Base-by-base conservation (phyloP, 768 basidiomycete genomes). In the Mycena rebaudengoi region DNA sequence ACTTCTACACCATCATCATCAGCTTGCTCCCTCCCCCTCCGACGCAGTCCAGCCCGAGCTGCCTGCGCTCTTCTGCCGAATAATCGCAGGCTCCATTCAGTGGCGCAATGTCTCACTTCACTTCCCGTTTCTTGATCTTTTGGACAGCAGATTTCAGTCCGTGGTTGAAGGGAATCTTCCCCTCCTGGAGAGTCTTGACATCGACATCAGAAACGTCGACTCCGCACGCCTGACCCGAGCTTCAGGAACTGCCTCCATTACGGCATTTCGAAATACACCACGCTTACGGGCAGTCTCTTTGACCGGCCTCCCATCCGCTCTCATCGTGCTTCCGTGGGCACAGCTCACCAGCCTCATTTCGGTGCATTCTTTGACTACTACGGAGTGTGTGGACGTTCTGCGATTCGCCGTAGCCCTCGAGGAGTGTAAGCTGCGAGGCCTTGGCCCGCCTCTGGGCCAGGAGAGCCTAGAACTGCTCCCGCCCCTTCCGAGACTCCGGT, bases 171-270 rank as follows among this genome's bases (percentile, higher is more conserved):
- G 43, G 8, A 45, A 26, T 20, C 41, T 60, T 10, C 41, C 41
- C 23, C 4, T 18, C 11, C 59, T 60, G 13, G 7, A 45, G 16
- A 18, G 20, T 2, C 50, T 60, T 33, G 11, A 10, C 13, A 33
- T 60, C 29, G 12, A 4, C 7, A 3, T 16, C 2, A n/a, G n/a
- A n/a, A n/a, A n/a, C n/a, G n/a, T n/a, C n/a, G n/a, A n/a, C n/a
- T n/a, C n/a, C n/a, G n/a, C n/a, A n/a, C n/a, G n/a, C n/a, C 0
- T 1, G 1, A 10, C n/a, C 21, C 0, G 1, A 6, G 6, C 6
- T 10, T 5, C 1, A 30, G 4, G 0, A 18, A 11, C 14, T 4
- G 6, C 43, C 8, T 20, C 20, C 30, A n/a, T 60, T 6, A 21
- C n/a, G 20, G 30, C 32, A 0, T 60, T 60, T 40, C 23, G 46